Evolutionary conservation across 225 moss, liverwort and hornwort species (phyloP), one percentile per base, ranked within the genome.

Genomic region (Thuidium tamariscinum): DNA sequence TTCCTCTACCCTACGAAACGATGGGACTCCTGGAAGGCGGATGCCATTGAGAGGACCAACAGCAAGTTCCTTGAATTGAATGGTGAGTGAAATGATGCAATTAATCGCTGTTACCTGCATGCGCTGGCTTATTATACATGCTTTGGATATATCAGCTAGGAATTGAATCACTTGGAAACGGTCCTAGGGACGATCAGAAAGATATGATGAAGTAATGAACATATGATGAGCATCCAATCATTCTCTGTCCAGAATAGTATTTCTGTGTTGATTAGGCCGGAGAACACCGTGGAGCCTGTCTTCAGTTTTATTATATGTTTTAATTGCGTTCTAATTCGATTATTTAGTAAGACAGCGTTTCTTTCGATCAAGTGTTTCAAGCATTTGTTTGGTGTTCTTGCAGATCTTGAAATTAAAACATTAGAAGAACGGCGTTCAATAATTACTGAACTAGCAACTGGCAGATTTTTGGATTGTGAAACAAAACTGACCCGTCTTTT

Each of bases 1-100:
- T 93, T 91, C 85, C 55, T 94, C 39, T 93, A 80, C 32, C 94
- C 93, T 16, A 93, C 93, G 4, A 80, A 86, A 6, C 85, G 92
- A 70, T 89, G 88, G 41, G 3, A 25, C 26, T 72, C 81, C 11
- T 94, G 89, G 85, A 94, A 94, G 85, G 86, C 77, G 55, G 80
- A 83, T 41, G 93, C 90, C 73, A 91, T 93, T 52, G 70, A 61
- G 18, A 81, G 49, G 20, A 90, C 90, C 51, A 37, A 61, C 64
- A 89, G 75, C 81, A 88, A 88, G 59, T 94, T 91, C 84, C 83
- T 89, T 34, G 93, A 77, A 77, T 69, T 89, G 56, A 93, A 89
- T 59, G 93, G 94, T 93, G 59, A 84, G 75, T 65, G n/a, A n/a
- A n/a, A 57, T 12, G 23, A 44, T 44, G 7, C 7, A 9, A 30